Evolutionary conservation across 306 rosid genomes (phyloP).

Genomic region (Trifolium repens): DNA sequence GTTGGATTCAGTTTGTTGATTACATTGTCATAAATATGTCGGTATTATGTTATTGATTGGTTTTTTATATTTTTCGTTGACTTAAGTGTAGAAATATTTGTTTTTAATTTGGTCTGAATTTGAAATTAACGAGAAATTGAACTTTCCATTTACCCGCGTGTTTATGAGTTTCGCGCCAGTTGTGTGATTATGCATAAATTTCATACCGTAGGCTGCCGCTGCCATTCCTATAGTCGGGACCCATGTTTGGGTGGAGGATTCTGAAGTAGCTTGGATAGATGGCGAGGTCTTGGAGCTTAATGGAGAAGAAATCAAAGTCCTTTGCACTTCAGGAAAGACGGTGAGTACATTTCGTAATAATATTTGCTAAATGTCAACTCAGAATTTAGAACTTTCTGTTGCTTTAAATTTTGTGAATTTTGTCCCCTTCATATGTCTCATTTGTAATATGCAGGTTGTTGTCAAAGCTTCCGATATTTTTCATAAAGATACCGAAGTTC

Average conservation of each 20-base stretch:
- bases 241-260: slow-evolving; percentile 92
- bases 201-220: slow-evolving; percentile 62
- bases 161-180: slow-evolving; percentile 16
- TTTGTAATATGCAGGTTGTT: slow-evolving; percentile 68
- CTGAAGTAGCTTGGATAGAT: slow-evolving; percentile 85
- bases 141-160: background rate
- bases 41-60: background rate
- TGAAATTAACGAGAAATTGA: background rate
- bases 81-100: background rate
- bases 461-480: slow-evolving; percentile 74
- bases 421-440: slow-evolving; percentile 26
- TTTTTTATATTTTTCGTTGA: background rate
- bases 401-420: slow-evolving; percentile 17
- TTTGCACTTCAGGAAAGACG: slow-evolving; percentile 85
- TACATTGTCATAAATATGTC: background rate
- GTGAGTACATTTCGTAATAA: slow-evolving; percentile 54
- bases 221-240: slow-evolving; percentile 71
- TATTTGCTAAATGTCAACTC: slow-evolving; percentile 18
- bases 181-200: slow-evolving; percentile 25
- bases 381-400: slow-evolving; percentile 20
- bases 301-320: slow-evolving; percentile 80
- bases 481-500: slow-evolving; percentile 95
- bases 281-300: slow-evolving; percentile 81
- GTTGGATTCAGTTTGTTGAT: background rate
- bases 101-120: background rate